phyloP scores from a whole-genome alignment of 306 rosid species.

The Vachellia collinsii region DNA sequence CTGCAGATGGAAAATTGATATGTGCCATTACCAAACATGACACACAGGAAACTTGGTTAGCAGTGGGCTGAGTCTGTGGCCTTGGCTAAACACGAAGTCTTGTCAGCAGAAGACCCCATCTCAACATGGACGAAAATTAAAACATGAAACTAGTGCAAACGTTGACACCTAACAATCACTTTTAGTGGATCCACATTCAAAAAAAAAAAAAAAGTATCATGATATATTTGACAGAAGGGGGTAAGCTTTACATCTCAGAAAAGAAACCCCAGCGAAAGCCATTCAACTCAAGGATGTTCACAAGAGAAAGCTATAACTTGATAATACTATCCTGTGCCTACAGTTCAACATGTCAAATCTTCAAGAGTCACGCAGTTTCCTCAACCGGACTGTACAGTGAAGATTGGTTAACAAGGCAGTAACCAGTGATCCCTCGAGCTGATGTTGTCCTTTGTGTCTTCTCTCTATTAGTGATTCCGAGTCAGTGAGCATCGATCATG shows the following conservation, averaged over 20 bases:
- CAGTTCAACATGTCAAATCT: slow-evolving; percentile 3
- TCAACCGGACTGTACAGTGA: not conserved
- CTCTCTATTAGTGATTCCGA: slow-evolving; percentile 23
- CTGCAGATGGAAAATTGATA: not conserved
- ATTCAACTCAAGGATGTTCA: not conserved
- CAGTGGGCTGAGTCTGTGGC: not conserved
- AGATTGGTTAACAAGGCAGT: not conserved
- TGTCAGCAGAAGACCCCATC: not conserved
- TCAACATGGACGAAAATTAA: not conserved
- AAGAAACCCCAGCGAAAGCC: not conserved
- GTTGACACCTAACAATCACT: not conserved
- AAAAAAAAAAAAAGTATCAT: not conserved
- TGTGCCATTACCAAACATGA: not conserved
- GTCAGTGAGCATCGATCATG: slow-evolving; percentile 31
- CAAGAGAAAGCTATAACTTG: not conserved
- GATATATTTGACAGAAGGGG: not conserved
- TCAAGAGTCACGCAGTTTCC: not conserved
- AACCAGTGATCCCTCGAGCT: slow-evolving; percentile 17
- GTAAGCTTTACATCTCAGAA: not conserved
- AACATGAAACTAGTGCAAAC: not conserved
- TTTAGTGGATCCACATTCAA: not conserved
- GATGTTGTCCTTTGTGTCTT: not conserved
- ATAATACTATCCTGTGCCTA: slow-evolving; percentile 5
- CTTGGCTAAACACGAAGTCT: not conserved
- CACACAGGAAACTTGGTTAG: slow-evolving; percentile 10